A percentile compares a stretch with the other conserved stretches of the same genome.
phyloP scores from a whole-genome alignment of 164 flowering plant species.

The Kingdonia uniflora region DNA sequence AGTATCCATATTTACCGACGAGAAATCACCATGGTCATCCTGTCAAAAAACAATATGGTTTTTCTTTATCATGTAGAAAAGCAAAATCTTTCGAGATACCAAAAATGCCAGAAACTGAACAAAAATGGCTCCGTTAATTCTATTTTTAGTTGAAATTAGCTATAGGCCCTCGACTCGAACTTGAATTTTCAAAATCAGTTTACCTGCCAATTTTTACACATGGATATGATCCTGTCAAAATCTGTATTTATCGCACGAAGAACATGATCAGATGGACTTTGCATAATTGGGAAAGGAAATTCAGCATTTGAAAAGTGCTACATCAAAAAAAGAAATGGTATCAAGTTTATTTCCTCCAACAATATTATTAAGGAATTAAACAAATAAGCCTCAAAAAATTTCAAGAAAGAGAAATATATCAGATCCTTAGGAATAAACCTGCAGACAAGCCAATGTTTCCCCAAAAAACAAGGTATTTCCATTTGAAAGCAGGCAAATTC shows the following conservation, averaged over 20 bases:
- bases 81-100: no score
- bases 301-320: conserved; percentile 99
- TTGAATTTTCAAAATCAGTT: no score
- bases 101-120: no score
- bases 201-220: conserved; percentile 99
- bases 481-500: conserved; percentile 95
- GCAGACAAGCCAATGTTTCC: conserved; percentile 95
- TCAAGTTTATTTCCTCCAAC: conserved; percentile 1
- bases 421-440: conserved; percentile 33
- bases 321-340: conserved; percentile 18
- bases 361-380: neutral
- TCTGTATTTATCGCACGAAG: conserved; percentile 95
- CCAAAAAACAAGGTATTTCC: conserved; percentile 98
- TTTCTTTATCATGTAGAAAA: no score
- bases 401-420: no score
- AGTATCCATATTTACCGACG: conserved; percentile 97
- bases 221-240: conserved; percentile 92
- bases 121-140: no score
- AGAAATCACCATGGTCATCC: conserved; percentile 97
- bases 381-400: no score
- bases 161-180: no score
- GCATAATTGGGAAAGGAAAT: conserved; percentile 99
- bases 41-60: no score
- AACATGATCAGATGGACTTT: conserved; percentile 99
- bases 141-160: no score